phyloP scores from a whole-genome alignment of 31 red algal species.

The Porphyra umbilicalis region DNA sequence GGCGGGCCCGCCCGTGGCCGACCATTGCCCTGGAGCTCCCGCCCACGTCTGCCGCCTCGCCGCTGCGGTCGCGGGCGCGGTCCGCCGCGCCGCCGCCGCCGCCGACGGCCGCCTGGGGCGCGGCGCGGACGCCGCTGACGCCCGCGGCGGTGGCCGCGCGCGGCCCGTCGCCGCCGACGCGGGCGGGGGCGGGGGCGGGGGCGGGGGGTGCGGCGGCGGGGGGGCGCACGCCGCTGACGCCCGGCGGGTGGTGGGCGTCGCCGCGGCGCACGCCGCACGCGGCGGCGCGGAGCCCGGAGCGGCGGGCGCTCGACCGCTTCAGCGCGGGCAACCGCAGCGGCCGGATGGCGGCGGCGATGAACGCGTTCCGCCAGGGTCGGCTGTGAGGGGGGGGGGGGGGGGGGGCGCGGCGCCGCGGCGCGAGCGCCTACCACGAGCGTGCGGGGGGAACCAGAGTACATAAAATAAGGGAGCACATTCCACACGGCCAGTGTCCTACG shows the following conservation, averaged over 20 bases:
- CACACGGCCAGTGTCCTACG: not conserved
- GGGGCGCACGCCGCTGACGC: not conserved
- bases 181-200: too few relatives aligned
- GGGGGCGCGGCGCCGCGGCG: not conserved
- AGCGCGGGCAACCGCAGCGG: not conserved
- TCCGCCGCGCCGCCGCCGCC: not conserved
- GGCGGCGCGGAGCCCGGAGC: not conserved
- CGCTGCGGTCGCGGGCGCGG: not conserved
- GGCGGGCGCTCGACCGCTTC: not conserved
- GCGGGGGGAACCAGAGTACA: too few relatives aligned
- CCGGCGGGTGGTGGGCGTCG: too few relatives aligned
- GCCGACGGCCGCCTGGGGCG: not conserved
- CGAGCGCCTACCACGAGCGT: too few relatives aligned
- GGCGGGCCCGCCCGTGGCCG: not conserved
- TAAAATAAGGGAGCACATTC: not conserved
- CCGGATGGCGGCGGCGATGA: not conserved
- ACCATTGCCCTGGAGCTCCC: not conserved
- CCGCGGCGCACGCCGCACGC: not conserved
- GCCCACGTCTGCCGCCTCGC: not conserved
- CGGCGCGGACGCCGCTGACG: not conserved
- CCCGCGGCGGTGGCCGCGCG: not conserved
- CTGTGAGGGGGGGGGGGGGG: not conserved
- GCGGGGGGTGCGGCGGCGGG: not conserved
- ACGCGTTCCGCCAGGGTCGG: not conserved
- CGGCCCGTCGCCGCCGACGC: not conserved